phyloP scores from a whole-genome alignment of 768 basidiomycete species.

The Psilocybe tampanensis region DNA sequence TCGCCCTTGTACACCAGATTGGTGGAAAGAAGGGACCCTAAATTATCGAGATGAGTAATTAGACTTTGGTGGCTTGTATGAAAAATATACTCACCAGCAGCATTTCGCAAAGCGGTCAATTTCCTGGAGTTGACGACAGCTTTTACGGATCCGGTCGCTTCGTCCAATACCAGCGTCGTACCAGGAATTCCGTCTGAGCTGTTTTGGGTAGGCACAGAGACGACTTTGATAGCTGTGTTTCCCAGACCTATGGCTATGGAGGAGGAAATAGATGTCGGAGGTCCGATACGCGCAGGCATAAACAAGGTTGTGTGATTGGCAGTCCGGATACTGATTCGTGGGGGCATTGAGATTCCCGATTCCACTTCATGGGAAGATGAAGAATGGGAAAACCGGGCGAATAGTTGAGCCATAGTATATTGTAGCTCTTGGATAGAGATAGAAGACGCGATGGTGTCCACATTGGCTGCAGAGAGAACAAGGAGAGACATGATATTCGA shows the following conservation, averaged over 20 bases:
- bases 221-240: constrained; percentile 79
- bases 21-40: constrained; percentile 73
- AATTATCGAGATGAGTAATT: constrained; percentile 20
- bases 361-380: constrained; percentile 9
- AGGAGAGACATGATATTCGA: constrained; percentile 48
- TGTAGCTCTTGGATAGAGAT: constrained; percentile 51
- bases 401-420: constrained; percentile 60
- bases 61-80: background rate
- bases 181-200: constrained; percentile 68
- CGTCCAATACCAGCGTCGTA: constrained; percentile 77
- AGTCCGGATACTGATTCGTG: constrained; percentile 57
- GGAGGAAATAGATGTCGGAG: background rate
- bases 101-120: constrained; percentile 81
- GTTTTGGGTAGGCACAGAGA: constrained; percentile 61
- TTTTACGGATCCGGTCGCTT: constrained; percentile 64
- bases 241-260: no score
- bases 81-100: constrained; percentile 56
- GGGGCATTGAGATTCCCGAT: constrained; percentile 47
- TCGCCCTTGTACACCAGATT: constrained; percentile 45
- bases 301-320: constrained; percentile 66
- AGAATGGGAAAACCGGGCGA: constrained; percentile 39
- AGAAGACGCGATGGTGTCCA: constrained; percentile 47
- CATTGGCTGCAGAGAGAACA: constrained; percentile 63
- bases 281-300: constrained; percentile 76
- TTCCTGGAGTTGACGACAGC: constrained; percentile 78